Percentiles rank a stretch among this genome's conserved stretches.
Evolutionary conservation across 2,329 filamentous ascomycete species (phyloP).

Genomic region (Stemphylium beticola): DNA sequence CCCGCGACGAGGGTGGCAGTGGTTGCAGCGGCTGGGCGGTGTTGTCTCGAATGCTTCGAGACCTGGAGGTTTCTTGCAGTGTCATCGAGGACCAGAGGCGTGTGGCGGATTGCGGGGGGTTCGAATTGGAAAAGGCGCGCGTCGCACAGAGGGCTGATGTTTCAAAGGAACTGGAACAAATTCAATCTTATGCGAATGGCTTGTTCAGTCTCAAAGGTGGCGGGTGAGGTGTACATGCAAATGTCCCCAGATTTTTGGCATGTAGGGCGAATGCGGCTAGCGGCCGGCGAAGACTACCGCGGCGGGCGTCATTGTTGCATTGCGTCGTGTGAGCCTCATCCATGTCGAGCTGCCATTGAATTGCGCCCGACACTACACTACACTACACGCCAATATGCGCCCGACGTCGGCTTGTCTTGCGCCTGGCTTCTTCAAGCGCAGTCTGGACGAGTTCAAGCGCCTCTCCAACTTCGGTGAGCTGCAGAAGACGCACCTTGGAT

Average conservation of each 20-base stretch:
- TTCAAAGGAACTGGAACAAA: not conserved
- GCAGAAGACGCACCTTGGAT: conserved; percentile 34
- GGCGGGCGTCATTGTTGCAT: conserved; percentile 26
- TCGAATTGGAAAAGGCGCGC: conserved; percentile 4
- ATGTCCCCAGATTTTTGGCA: conserved; percentile 25
- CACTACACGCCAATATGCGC: conserved; percentile 40
- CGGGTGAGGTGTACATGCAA: conserved; percentile 8
- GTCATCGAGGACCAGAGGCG: conserved; percentile 39
- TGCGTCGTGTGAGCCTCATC: conserved; percentile 14
- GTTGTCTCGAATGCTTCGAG: conserved; percentile 39
- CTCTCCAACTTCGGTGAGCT: conserved; percentile 60
- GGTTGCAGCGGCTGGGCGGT: conserved; percentile 35
- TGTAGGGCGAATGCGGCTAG: conserved; percentile 24
- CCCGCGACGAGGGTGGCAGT: conserved; percentile 60
- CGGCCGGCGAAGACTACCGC: conserved; percentile 19
- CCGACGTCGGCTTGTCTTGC: conserved; percentile 44
- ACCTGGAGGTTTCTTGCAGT: conserved; percentile 40
- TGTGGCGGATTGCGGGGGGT: conserved; percentile 10
- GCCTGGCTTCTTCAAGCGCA: conserved; percentile 63
- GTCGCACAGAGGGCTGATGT: not conserved
- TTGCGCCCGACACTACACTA: too few relatives aligned
- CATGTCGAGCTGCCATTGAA: conserved; percentile 11
- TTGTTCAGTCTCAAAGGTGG: conserved; percentile 2
- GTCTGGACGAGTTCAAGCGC: conserved; percentile 64
- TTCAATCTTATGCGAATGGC: conserved; percentile 5